Evolutionary conservation across 768 basidiomycete species (phyloP), one percentile per base, ranked within the genome.

Genomic region (Trametes elegans): DNA sequence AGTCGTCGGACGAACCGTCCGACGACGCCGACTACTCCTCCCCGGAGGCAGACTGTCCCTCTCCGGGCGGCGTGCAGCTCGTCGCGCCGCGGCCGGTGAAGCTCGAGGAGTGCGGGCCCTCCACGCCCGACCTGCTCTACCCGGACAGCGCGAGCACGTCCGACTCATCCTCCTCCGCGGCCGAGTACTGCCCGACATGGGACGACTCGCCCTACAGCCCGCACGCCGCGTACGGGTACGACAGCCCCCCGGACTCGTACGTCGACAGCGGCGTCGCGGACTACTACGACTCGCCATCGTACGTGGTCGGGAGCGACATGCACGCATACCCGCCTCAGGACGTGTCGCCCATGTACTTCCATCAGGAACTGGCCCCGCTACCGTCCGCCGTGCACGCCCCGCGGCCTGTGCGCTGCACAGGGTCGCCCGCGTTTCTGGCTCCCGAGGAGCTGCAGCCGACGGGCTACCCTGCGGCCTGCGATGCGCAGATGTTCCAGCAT

Each of bases 341-440:
- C 40, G 19, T 43, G n/a, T 32, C 50, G 13, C 8, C 50, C 13
- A 23, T 19, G 23, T 44, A 53, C 42, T 29, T 23, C 19, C n/a
- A 21, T 6, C 32, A 47, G 31, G 24, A 49, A n/a, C 34, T 47
- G 14, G 31, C 50, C 19, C 51, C 34, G 34, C 48, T 42, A 10
- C 29, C 57, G 16, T n/a, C 52, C 27, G 47, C 50, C n/a, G 50
- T 59, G 1, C 57, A 59, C 52, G 57, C 57, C 2, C 57, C 57
- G 14, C 52, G 57, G 7, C 57, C 57, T 28, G 40, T 59, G 23
- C 57, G 57, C 29, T 59, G 57, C 43, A 48, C 48, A n/a, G 57
- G 52, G 24, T 59, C 57, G 40, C 57, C 57, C 35, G 18, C 52
- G 18, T 59, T 59, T 48, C 57, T 59, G 42, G 28, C 42, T 7